A percentile compares a stretch with the other conserved stretches of the same genome.
These are phyloP conservation scores for Coemansia sp. DNA, from an alignment of 192 early-diverging fungal species.

Conservation along the genomic window DNA sequence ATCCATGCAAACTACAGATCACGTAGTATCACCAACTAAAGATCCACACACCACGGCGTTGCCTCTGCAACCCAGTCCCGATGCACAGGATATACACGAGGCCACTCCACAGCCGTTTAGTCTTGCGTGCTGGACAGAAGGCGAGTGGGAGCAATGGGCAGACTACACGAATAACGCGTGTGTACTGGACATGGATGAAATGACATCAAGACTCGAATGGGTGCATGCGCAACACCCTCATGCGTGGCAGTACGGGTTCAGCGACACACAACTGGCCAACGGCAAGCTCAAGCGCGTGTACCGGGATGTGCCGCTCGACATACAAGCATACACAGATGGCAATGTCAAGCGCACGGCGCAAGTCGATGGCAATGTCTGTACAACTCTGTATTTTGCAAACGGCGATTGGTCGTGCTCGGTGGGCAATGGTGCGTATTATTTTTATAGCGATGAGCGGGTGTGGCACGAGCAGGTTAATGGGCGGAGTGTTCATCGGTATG, in stretches of 20 bases:
- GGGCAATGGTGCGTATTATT: constrained; percentile 20
- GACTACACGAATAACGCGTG: neutral
- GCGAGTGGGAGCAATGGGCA: constrained; percentile 46
- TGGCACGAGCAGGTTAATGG: constrained; percentile 34
- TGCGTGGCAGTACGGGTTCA: constrained; percentile 40
- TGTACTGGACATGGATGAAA: neutral
- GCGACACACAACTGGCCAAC: constrained; percentile 14
- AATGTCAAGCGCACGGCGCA: constrained; percentile 38
- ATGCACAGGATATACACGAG: no score
- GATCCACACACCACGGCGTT: neutral
- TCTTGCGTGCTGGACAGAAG: constrained; percentile 15
- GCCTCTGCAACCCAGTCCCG: no score
- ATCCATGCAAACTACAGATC: neutral
- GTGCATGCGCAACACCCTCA: constrained; percentile 26
- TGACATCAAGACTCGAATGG: constrained; percentile 31
- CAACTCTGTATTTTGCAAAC: constrained; percentile 43
- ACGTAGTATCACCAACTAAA: neutral
- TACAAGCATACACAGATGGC: constrained; percentile 45
- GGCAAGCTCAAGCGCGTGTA: constrained; percentile 45
- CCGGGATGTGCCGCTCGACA: constrained; percentile 13
- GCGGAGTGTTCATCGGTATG: constrained; percentile 14
- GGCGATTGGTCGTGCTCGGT: constrained; percentile 47
- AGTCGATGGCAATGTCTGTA: neutral
- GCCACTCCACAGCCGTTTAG: neutral
- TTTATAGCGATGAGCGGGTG: constrained; percentile 37